A percentile compares a stretch with the other conserved stretches of the same genome.
Conservation (phyloP, 73 alveolate genomes). For the Uronychia setigera region DNA sequence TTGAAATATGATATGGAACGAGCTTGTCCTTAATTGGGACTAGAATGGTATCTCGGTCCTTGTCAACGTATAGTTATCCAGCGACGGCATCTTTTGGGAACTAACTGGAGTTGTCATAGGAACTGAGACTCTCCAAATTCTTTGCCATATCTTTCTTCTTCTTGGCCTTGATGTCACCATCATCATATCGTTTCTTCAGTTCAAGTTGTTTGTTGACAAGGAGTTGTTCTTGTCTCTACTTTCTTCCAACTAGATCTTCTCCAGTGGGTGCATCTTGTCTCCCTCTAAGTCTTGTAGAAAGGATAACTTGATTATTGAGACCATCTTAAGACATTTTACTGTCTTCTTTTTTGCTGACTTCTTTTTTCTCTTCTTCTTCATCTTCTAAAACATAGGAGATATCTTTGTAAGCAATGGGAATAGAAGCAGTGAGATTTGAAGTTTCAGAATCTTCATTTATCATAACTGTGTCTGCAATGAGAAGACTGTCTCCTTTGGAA, state of each 20-base stretch:
- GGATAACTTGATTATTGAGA: slow-evolving; percentile 38
- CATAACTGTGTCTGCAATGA: slow-evolving; percentile 61
- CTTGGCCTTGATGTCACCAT: slow-evolving; percentile 69
- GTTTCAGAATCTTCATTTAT: slow-evolving; percentile 57
- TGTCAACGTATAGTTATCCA: slow-evolving; percentile 82
- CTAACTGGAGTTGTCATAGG: slow-evolving; percentile 74
- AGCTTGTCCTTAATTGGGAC: slow-evolving; percentile 85
- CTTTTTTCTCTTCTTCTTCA: slow-evolving; percentile 58
- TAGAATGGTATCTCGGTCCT: slow-evolving; percentile 72
- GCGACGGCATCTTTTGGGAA: slow-evolving; percentile 84
- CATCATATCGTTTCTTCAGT: slow-evolving; percentile 83
- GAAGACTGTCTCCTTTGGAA: slow-evolving; percentile 47
- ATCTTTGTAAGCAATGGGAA: slow-evolving; percentile 58
- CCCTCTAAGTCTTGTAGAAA: slow-evolving; percentile 79
- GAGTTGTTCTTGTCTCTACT: slow-evolving; percentile 81
- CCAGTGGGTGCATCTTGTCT: slow-evolving; percentile 71
- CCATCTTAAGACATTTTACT: slow-evolving; percentile 16
- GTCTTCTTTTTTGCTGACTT: slow-evolving; percentile 36
- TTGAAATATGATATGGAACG: slow-evolving; percentile 92
- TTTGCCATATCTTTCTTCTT: slow-evolving; percentile 68
- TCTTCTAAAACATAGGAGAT: slow-evolving; percentile 75
- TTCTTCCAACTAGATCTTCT: slow-evolving; percentile 77
- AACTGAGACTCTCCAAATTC: slow-evolving; percentile 76
- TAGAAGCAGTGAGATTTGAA: slow-evolving; percentile 42
- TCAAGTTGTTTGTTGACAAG: slow-evolving; percentile 78